Conservation (phyloP, 179 eudicot genomes). For the Vitellaria paradoxa region DNA sequence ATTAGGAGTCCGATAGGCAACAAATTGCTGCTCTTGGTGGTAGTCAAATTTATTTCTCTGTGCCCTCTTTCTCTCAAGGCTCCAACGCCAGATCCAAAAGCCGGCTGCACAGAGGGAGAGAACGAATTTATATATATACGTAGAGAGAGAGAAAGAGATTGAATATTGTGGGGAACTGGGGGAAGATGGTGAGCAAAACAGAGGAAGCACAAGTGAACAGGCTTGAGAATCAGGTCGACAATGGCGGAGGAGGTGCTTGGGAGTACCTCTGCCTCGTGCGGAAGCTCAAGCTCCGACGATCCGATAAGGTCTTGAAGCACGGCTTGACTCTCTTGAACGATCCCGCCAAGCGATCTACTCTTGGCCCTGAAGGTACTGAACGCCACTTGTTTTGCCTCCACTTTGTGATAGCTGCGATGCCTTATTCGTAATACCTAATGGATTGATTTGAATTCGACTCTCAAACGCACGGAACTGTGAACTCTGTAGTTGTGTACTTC, state of each 20-base stretch:
- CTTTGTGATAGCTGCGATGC: not conserved
- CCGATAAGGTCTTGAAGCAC: constrained; percentile 73
- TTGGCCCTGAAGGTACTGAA: constrained; percentile 70
- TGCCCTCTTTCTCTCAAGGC: no score
- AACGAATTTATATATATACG: no score
- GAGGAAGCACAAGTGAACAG: constrained; percentile 64
- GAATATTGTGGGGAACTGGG: not conserved
- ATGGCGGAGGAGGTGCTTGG: constrained; percentile 93
- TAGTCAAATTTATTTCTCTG: no score
- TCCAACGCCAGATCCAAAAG: not conserved
- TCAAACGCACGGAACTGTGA: constrained; percentile 3
- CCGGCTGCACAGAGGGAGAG: constrained; percentile 1
- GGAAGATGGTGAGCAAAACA: constrained; percentile 68
- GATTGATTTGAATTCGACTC: not conserved
- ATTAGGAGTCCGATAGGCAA: no score
- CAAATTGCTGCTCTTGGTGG: no score
- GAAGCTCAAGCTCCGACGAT: constrained; percentile 80
- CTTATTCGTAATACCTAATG: not conserved
- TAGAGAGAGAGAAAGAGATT: constrained; percentile 8
- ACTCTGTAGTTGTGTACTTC: constrained; percentile 5
- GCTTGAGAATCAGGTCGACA: constrained; percentile 76
- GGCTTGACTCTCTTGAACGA: constrained; percentile 69
- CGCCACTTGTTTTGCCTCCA: not conserved
- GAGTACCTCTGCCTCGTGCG: constrained; percentile 72
- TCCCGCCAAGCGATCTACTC: constrained; percentile 65